Conservation (phyloP, 495 filamentous ascomycete species). For the Chlorociboria aeruginascens region DNA sequence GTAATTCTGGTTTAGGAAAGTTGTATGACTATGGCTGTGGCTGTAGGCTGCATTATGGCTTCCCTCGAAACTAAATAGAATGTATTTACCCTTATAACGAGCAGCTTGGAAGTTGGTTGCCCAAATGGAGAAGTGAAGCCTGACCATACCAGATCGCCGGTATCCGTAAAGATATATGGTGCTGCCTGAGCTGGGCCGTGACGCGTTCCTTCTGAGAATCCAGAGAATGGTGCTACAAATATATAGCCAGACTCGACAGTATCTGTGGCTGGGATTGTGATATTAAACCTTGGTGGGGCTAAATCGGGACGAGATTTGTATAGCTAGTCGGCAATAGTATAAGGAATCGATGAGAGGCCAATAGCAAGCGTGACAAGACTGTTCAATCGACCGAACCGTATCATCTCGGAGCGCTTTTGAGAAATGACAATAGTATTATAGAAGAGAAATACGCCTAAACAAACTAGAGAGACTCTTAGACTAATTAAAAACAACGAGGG, state of each 20-base stretch:
- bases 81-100: constrained; percentile 19
- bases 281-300: constrained; percentile 42
- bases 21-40: constrained; percentile 19
- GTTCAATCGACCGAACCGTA: not conserved
- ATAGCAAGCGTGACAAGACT: not conserved
- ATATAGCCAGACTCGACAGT: constrained; percentile 40
- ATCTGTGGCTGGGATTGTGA: constrained; percentile 38
- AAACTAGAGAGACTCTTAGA: too few species aligned
- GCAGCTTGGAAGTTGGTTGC: constrained; percentile 26
- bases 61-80: constrained; percentile 30
- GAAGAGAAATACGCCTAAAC: too few species aligned
- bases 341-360: not conserved
- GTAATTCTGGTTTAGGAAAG: constrained; percentile 6
- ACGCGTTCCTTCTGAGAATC: constrained; percentile 30
- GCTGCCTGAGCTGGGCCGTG: constrained; percentile 43
- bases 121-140: constrained; percentile 45
- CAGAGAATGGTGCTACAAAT: constrained; percentile 42
- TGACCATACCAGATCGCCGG: constrained; percentile 44
- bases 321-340: constrained; percentile 37
- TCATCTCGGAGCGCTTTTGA: not conserved
- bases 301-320: constrained; percentile 43
- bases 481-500: too few species aligned
- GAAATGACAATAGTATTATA: not conserved
- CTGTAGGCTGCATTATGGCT: constrained; percentile 42
- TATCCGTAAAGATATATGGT: constrained; percentile 42